Evolutionary conservation across 2,329 filamentous ascomycete genomes (phyloP).

Genomic region (Cladosporium sphaerospermum): DNA sequence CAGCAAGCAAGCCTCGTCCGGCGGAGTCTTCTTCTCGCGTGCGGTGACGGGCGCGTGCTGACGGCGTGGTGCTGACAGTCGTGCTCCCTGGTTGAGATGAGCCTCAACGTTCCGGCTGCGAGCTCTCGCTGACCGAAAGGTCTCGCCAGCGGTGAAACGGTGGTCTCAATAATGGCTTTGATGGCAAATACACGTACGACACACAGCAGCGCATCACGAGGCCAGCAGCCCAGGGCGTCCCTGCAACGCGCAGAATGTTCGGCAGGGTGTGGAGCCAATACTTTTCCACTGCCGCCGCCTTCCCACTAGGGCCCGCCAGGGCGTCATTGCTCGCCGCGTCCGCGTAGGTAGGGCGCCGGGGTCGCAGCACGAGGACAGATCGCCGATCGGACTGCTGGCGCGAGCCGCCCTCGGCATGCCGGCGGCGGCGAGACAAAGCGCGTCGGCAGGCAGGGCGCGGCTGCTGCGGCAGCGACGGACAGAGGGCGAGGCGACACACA

Average conservation of each 20-base stretch:
- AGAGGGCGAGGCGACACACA: neutral
- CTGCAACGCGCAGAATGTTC: neutral
- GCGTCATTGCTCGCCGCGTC: slow-evolving; percentile 4
- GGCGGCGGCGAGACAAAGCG: slow-evolving; percentile 2
- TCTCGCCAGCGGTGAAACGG: neutral
- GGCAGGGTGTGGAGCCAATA: slow-evolving; percentile 1
- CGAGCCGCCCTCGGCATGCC: slow-evolving; percentile 9
- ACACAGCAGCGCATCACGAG: neutral
- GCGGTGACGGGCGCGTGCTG: no score
- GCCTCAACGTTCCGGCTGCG: neutral
- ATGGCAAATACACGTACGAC: neutral
- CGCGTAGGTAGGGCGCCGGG: slow-evolving; percentile 1
- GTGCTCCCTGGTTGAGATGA: no score
- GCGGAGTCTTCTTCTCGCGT: no score
- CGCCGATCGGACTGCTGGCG: neutral
- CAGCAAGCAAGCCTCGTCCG: no score
- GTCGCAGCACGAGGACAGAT: neutral
- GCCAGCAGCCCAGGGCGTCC: neutral
- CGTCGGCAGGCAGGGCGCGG: neutral
- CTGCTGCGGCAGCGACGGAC: no score
- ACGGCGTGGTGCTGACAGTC: no score
- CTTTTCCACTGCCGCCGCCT: neutral
- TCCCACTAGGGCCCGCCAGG: neutral
- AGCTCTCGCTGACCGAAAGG: neutral
- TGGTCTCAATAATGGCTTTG: slow-evolving; percentile 7